Base-by-base conservation (phyloP, 1,284 basidiomycete genomes). In the Schizopora paradoxa region DNA sequence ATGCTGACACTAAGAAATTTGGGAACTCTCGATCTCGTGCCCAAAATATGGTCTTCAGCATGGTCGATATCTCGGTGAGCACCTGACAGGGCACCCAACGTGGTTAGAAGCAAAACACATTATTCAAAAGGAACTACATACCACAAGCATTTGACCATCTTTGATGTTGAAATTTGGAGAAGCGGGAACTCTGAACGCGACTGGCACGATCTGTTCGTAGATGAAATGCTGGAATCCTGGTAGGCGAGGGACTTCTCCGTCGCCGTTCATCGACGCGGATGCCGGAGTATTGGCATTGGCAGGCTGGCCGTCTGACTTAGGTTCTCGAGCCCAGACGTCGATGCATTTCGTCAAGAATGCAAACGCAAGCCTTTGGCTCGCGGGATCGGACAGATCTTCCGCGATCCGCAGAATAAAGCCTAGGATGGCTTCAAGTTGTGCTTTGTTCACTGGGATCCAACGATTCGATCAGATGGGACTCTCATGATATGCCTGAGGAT, bases 191-290 rank as follows among this genome's bases (percentile, higher is more conserved):
- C 82, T 74, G 62, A 99, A 97, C 26, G 85, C 84, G 1, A 84
- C 69, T 3, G 90, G 90, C 41, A 98, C 71, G 33, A 97, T 68
- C 6, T 84, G 79, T 54, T 95, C 87, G 62, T 99, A 99, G 41
- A 97, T 76, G 61, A 96, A 96, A 10, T 79, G 75, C 56, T 97
- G 92, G 60, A 98, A 99, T 1, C 95, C 95, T 10, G 91, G 91
- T 22, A 99, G 64, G 13, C 75, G 69, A 48, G 76, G 72, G 7
- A 62, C 63, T 36, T 66, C 51, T n/a, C 67, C 71, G 52, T 71
- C 58, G 47, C 58, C 54, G 21, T 58, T 53, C 11, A 56, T 66
- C 5, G 63, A 54, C 6, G 61, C 54, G 6, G 63, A 42, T 29
- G 61, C 57, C 29, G 53, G 47, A 11, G 19, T 41, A 25, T 35